Evolutionary conservation across 2,329 filamentous ascomycete genomes (phyloP).

Genomic region (Plenodomus lindquistii): DNA sequence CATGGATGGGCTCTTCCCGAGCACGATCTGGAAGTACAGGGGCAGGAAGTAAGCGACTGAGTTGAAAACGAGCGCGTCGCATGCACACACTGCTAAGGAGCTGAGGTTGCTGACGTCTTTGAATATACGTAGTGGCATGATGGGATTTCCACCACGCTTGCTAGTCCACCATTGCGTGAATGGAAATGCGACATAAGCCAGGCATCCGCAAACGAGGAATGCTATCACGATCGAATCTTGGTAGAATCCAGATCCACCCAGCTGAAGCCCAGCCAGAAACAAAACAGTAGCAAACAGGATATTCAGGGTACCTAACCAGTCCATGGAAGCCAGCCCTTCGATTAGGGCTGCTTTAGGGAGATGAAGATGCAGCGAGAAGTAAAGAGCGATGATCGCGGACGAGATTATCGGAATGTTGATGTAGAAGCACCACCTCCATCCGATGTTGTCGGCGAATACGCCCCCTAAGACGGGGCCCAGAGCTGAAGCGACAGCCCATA

Average conservation of each 20-base stretch:
- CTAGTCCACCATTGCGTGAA: conserved; percentile 65
- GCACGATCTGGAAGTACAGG: conserved; percentile 72
- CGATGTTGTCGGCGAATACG: conserved; percentile 50
- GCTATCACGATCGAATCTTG: conserved; percentile 54
- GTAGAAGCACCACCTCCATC: conserved; percentile 58
- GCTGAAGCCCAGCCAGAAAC: conserved; percentile 57
- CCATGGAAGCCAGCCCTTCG: conserved; percentile 54
- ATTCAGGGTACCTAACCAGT: conserved; percentile 57
- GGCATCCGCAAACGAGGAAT: conserved; percentile 53
- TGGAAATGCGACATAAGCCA: conserved; percentile 56
- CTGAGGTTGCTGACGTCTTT: conserved; percentile 59
- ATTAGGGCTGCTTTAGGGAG: conserved; percentile 54
- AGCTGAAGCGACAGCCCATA: conserved; percentile 61
- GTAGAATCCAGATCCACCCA: conserved; percentile 56
- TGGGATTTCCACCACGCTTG: conserved; percentile 63
- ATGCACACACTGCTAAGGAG: conserved; percentile 54
- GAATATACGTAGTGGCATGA: conserved; percentile 74
- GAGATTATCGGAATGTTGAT: conserved; percentile 54
- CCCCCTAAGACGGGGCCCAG: conserved; percentile 60
- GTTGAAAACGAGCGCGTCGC: conserved; percentile 64
- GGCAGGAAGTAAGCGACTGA: conserved; percentile 72
- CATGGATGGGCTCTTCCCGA: conserved; percentile 60
- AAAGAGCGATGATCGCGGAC: conserved; percentile 52
- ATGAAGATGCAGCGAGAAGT: conserved; percentile 58
- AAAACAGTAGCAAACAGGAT: conserved; percentile 55